phyloP scores from a whole-genome alignment of 345 rosid genomes.

The Sisymbrium irio region DNA sequence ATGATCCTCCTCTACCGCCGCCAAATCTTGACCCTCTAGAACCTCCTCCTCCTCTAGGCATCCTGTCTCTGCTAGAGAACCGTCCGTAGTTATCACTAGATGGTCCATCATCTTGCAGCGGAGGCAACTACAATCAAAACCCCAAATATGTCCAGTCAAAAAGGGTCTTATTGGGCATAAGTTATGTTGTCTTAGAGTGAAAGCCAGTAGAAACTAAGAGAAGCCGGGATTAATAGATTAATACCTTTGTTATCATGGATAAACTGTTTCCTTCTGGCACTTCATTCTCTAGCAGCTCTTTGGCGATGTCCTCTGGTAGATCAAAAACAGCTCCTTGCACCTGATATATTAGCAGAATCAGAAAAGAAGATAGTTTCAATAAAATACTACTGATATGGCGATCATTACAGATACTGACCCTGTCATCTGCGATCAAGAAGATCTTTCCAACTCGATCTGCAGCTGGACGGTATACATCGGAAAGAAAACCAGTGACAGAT shows the following conservation, averaged over 20 bases:
- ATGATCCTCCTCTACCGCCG: constrained; percentile 50
- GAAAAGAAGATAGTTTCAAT: not conserved
- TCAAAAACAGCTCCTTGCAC: constrained; percentile 97
- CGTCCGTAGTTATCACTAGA: constrained; percentile 74
- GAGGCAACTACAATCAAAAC: constrained; percentile 61
- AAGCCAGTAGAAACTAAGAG: not conserved
- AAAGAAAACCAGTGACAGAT: constrained; percentile 87
- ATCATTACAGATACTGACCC: constrained; percentile 43
- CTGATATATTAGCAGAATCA: constrained; percentile 43
- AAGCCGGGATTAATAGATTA: constrained; percentile 16
- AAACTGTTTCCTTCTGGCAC: constrained; percentile 78
- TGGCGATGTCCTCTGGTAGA: constrained; percentile 90
- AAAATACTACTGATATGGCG: not conserved
- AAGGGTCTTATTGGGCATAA: not conserved
- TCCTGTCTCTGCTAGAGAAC: constrained; percentile 71
- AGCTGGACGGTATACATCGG: constrained; percentile 77
- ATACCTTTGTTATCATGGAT: constrained; percentile 73
- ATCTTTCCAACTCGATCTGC: constrained; percentile 94
- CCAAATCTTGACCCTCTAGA: constrained; percentile 40
- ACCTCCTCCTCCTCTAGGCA: constrained; percentile 63
- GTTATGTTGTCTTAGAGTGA: not conserved
- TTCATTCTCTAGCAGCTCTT: constrained; percentile 66
- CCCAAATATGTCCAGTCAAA: not conserved
- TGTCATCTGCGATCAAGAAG: constrained; percentile 82
- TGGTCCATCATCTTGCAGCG: constrained; percentile 93